Evolutionary conservation across 768 basidiomycete genomes (phyloP), one percentile per base, ranked within the genome.

Genomic region (Lactarius hengduanensis): DNA sequence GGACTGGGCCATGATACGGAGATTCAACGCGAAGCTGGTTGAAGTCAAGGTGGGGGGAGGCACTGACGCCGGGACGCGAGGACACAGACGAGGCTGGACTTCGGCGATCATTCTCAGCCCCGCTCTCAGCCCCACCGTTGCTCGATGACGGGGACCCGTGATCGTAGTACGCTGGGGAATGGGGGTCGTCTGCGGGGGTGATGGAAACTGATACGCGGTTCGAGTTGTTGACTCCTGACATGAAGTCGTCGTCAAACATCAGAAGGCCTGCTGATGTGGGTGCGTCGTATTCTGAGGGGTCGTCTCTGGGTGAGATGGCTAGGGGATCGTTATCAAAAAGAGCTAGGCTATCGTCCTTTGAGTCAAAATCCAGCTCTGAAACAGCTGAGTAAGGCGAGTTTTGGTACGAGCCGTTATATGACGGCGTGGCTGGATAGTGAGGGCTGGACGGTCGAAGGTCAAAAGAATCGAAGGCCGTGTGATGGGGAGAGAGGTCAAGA

Each of bases 1-100:
- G 78, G 4, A 79, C 59, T 2, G 65, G 74, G 18, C 74, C 76
- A 86, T 86, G 88, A 67, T 78, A 80, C 4, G 89, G 90, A 0
- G 88, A 89, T 60, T 82, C 81, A 73, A 92, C 87, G 32, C 81
- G 83, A 70, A 91, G 75, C 66, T 81, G 80, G 7, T 87, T 80
- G 65, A 87, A 82, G 64, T 84, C 80, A 65, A 88, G 76, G 57
- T 83, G 80, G 1, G 87, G 86, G 3, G 87, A 87, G 1, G 81
- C 43, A 22, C 9, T 77, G 55, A 78, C 78, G 47, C 79, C 78
- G 66, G 77, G 80, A 66, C 83, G 83, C 47, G 88, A 89, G 1
- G 87, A 87, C 26, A 87, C 80, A 3, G 89, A 90, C 3, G 89
- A 90, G 0, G 86, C 88, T 43, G 86, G 82, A 61, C 83, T 85